A percentile compares a stretch with the other conserved stretches of the same genome.
These are phyloP conservation scores for Ustilago lituana DNA, from an alignment of 1,284 basidiomycete genomes.

Conservation along the genomic window DNA sequence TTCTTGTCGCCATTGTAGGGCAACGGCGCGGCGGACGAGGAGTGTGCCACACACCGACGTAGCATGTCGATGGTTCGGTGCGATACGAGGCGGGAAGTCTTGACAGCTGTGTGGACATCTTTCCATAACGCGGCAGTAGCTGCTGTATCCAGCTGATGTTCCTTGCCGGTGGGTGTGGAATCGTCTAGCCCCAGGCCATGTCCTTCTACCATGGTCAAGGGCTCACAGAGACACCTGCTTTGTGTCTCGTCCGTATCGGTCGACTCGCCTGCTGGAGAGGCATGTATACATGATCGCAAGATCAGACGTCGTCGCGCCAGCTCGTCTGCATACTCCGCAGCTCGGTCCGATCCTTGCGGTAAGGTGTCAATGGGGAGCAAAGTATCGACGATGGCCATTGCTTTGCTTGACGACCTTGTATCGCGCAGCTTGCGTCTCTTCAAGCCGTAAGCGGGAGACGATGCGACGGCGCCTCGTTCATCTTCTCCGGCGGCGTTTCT, in stretches of 20 bases:
- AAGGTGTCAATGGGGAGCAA: slow-evolving; percentile 1
- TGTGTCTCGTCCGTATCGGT: neutral
- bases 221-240: slow-evolving; percentile 4
- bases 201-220: neutral
- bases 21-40: slow-evolving; percentile 3
- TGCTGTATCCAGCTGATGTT: neutral
- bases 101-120: slow-evolving; percentile 15
- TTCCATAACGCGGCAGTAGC: slow-evolving; percentile 22
- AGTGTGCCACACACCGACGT: slow-evolving; percentile 27
- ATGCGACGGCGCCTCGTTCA: neutral
- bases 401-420: neutral
- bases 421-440: slow-evolving; percentile 23
- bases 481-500: neutral
- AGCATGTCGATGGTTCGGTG: slow-evolving; percentile 28
- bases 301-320: slow-evolving; percentile 24
- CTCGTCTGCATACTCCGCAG: slow-evolving; percentile 1
- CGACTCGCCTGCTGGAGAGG: neutral
- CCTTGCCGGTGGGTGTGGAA: neutral
- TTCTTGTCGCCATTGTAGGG: slow-evolving; percentile 22
- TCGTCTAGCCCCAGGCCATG: neutral
- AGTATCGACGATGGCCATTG: slow-evolving; percentile 7
- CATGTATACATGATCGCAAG: slow-evolving; percentile 5
- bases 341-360: neutral
- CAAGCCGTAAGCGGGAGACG: neutral
- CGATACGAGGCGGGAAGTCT: slow-evolving; percentile 9